Conservation (phyloP, 2,329 filamentous ascomycete species). For the Colletotrichum salicis region DNA sequence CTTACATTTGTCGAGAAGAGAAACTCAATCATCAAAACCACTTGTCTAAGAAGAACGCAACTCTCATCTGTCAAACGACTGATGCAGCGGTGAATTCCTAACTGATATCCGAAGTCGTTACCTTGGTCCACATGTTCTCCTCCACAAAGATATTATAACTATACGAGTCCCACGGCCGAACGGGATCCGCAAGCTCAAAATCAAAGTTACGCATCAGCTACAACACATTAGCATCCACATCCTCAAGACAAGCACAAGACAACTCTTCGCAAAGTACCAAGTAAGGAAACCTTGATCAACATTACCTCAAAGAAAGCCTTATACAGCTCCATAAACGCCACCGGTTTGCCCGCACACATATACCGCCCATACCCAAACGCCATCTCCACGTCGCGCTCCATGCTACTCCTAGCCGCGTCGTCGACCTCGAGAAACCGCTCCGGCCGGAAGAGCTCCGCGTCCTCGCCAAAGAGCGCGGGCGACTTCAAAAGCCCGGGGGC, state of each 20-base stretch:
- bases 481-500: conserved; percentile 52
- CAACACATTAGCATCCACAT: background rate
- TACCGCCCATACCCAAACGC: conserved; percentile 61
- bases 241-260: too few species aligned
- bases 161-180: background rate
- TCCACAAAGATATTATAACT: conserved; percentile 12
- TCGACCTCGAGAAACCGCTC: conserved; percentile 59
- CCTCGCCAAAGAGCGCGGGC: conserved; percentile 50
- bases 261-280: too few species aligned
- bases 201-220: conserved; percentile 27
- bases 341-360: conserved; percentile 59
- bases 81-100: background rate
- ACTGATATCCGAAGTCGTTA: background rate
- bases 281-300: background rate
- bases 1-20: too few species aligned
- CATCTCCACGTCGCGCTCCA: conserved; percentile 59
- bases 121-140: conserved; percentile 21
- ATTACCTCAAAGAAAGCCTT: conserved; percentile 47
- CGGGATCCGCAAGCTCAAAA: conserved; percentile 11
- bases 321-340: conserved; percentile 64
- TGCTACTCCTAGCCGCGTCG: conserved; percentile 44
- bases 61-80: too few species aligned
- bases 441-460: conserved; percentile 57
- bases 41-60: too few species aligned
- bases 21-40: too few species aligned